Evolutionary conservation across 225 moss, liverwort and hornwort genomes (phyloP).

Genomic region (Antitrichia curtipendula): DNA sequence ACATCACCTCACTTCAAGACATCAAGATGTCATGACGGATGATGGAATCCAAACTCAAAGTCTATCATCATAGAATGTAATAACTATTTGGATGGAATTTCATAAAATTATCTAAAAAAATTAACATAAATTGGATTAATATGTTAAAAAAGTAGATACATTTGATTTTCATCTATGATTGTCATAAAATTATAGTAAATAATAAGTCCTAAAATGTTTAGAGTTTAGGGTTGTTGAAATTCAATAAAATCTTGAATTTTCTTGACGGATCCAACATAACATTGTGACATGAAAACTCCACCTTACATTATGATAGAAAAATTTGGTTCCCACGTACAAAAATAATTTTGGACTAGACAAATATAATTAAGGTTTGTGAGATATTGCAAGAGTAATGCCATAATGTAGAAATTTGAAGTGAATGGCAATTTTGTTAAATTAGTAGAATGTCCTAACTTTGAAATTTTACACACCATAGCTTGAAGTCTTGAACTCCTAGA

Average conservation of each 20-base stretch:
- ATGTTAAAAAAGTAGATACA: background rate
- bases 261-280: fast-evolving
- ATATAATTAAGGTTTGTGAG: background rate
- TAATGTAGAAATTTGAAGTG: background rate
- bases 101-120: background rate
- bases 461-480: fast-evolving
- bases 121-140: background rate
- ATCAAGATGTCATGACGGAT: fast-evolving
- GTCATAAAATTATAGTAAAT: background rate
- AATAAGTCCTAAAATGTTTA: background rate
- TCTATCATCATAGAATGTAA: background rate
- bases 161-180: background rate
- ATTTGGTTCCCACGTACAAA: fast-evolving
- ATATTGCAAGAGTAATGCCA: background rate
- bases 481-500: background rate
- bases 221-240: no score
- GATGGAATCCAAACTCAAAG: background rate
- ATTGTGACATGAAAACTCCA: background rate
- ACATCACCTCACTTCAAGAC: fast-evolving
- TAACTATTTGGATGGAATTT: background rate
- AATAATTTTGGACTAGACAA: background rate
- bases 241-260: fast-evolving
- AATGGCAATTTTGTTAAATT: background rate
- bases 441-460: background rate
- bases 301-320: background rate